Conservation (phyloP, 2,329 filamentous ascomycete species). For the Paecilomyces dactylethromorphus region DNA sequence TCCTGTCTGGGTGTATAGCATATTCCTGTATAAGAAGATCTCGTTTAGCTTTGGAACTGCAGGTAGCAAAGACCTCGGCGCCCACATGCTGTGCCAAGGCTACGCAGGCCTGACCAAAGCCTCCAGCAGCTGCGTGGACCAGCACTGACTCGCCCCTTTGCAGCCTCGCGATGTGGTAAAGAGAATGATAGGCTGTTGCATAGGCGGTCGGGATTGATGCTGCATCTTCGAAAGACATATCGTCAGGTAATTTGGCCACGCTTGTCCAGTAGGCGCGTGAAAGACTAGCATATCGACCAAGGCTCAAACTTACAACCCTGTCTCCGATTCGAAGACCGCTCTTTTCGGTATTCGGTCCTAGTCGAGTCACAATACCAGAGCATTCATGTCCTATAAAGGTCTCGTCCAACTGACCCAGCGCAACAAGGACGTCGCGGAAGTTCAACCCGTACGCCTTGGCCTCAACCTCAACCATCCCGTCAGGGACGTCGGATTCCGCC, state of each 20-base stretch:
- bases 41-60: constrained; percentile 7
- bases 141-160: constrained; percentile 10
- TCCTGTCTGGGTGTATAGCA: constrained; percentile 5
- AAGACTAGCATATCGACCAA: constrained; percentile 19
- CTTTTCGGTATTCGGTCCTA: constrained; percentile 15
- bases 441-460: constrained; percentile 16
- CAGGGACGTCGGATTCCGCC: constrained; percentile 1
- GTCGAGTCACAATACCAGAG: constrained; percentile 12
- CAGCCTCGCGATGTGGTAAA: constrained; percentile 11
- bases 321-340: constrained; percentile 19
- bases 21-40: constrained; percentile 9
- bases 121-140: constrained; percentile 14
- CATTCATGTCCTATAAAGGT: constrained; percentile 11
- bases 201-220: constrained; percentile 10
- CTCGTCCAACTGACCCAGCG: constrained; percentile 9
- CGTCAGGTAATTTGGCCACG: background rate
- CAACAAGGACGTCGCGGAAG: constrained; percentile 13
- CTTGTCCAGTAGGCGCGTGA: constrained; percentile 2
- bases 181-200: constrained; percentile 7
- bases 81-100: constrained; percentile 11
- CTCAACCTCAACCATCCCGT: constrained; percentile 16
- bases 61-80: constrained; percentile 13
- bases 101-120: constrained; percentile 15
- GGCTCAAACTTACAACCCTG: constrained; percentile 21
- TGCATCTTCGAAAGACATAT: constrained; percentile 9